Base-by-base conservation (phyloP, 1,139 yeast species). In the Pichia sp. region DNA sequence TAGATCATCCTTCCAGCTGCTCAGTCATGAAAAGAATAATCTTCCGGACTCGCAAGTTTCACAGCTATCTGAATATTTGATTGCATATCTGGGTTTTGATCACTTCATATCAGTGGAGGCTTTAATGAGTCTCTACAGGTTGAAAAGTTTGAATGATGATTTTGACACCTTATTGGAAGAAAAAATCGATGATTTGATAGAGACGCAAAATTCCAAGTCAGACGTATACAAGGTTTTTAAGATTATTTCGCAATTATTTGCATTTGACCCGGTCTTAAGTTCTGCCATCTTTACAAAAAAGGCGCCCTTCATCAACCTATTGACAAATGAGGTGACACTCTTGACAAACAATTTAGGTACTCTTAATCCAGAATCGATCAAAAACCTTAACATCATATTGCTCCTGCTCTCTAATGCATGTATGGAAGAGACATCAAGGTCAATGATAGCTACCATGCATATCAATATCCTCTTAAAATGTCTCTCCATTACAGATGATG, bases 321-420 rank as follows among this genome's bases (percentile, higher is more conserved):
- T 66, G 1, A 58, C 65, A 6, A 58, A 57, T 36, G 69, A 67
- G 54, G 54, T 59, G 5, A 60, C 64, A 5, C 44, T 61, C 13
- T 42, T 59, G 7, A 45, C 55, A 2, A 54, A 60, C 10, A 47
- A 38, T 3, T 46, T 51, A 2, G 15, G 41, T 11, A 52, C 47
- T 13, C 3, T 43, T 1, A 47, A 49, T 8, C n/a, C 47, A 11
- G 54, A 55, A 7, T 44, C 55, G 3, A 43, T 54, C 4, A 45
- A 45, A 8, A 45, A 59, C 5, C 42, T 59, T 2, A 49, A 54
- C 6, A 50, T 36, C 4, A 26, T 68, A 1, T 47, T 68, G 8
- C 26, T 30, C 1, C 50, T 68, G 8, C 64, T 67, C 29, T 67
- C 71, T 0, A 60, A 60, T 11, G 61, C 68, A 2, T 62, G 67